These are phyloP conservation scores for Dryadomyces quercivorus DNA, from an alignment of 2,329 filamentous ascomycete genomes.

Conservation along the genomic window DNA sequence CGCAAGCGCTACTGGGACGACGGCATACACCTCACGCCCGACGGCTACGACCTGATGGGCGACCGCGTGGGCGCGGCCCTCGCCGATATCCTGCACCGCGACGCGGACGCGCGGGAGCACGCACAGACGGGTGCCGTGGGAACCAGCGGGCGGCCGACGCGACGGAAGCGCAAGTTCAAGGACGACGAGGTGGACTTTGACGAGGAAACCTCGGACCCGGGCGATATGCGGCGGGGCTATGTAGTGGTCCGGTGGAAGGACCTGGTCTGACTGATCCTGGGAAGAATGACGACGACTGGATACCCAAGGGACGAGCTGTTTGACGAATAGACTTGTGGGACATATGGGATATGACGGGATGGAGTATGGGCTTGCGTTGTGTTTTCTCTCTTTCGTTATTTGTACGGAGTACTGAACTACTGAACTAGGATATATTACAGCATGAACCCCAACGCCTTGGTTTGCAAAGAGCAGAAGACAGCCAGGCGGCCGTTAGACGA, in stretches of 20 bases:
- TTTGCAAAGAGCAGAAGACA: no score
- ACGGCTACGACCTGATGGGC: conserved; percentile 52
- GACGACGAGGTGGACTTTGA: conserved; percentile 31
- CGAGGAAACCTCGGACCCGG: conserved; percentile 37
- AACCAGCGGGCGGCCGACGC: conserved; percentile 3
- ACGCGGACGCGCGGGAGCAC: conserved; percentile 16
- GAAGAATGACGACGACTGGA: neutral
- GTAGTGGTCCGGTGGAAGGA: conserved; percentile 40
- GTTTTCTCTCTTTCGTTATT: neutral
- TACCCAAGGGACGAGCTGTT: neutral
- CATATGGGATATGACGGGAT: neutral
- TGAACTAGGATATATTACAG: neutral
- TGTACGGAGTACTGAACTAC: neutral
- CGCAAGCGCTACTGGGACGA: conserved; percentile 46
- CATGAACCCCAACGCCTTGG: no score
- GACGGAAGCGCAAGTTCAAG: conserved; percentile 15
- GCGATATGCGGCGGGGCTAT: conserved; percentile 37
- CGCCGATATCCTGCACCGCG: conserved; percentile 28
- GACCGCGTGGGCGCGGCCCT: conserved; percentile 40
- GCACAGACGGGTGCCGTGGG: neutral
- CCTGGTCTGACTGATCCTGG: conserved; percentile 25
- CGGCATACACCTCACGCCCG: conserved; percentile 42
- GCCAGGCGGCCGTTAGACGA: conserved; percentile 18
- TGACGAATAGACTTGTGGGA: neutral
- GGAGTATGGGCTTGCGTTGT: neutral